These are phyloP conservation scores for Epichloe scottii DNA, from an alignment of 2,329 filamentous ascomycete species.

Conservation along the genomic window DNA sequence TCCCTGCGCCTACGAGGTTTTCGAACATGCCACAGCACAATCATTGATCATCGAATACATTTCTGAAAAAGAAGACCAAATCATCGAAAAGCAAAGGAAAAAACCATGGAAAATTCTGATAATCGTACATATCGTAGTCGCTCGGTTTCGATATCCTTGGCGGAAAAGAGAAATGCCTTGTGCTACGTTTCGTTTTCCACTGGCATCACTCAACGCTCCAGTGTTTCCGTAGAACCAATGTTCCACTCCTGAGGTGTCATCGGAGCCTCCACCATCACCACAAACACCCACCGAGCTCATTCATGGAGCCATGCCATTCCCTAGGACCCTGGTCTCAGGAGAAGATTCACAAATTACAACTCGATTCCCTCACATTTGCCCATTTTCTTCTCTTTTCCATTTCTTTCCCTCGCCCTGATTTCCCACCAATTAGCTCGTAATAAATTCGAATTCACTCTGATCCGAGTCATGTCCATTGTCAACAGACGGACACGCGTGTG, in stretches of 20 bases:
- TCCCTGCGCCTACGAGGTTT: too few relatives aligned
- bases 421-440: background rate
- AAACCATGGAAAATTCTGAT: slow-evolving; percentile 9
- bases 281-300: background rate
- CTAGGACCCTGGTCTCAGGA: background rate
- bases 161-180: background rate
- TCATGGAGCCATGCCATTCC: background rate
- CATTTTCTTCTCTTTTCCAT: background rate
- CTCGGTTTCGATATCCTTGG: background rate
- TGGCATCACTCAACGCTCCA: background rate
- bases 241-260: background rate
- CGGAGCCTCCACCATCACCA: background rate
- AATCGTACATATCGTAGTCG: slow-evolving; percentile 10
- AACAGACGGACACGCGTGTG: background rate
- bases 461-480: background rate
- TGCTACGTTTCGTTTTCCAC: background rate
- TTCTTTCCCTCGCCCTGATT: background rate
- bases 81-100: slow-evolving; percentile 1
- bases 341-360: background rate
- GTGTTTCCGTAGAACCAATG: too few relatives aligned
- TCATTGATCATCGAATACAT: background rate
- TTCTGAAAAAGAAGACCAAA: background rate
- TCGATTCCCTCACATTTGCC: too few relatives aligned
- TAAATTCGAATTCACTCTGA: background rate
- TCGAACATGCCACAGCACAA: background rate